These are phyloP conservation scores for Limnanthes douglasii DNA, from an alignment of 345 rosid species.

Conservation along the genomic window DNA sequence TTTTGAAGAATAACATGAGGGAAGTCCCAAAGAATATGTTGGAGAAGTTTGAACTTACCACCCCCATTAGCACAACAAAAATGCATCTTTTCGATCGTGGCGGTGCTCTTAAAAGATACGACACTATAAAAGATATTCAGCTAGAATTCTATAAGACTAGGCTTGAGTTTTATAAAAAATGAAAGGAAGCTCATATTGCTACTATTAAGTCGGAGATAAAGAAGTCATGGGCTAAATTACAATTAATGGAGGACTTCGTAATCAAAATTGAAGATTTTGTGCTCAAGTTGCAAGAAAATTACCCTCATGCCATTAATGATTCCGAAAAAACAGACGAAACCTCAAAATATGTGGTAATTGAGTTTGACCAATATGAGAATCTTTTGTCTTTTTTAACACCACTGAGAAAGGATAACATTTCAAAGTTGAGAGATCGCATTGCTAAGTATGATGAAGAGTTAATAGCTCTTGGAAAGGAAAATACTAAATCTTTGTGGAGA, in stretches of 20 bases:
- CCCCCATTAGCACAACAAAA: slow-evolving; percentile 59
- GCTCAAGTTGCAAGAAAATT: slow-evolving; percentile 51
- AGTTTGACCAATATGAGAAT: slow-evolving; percentile 74
- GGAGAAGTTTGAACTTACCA: slow-evolving; percentile 64
- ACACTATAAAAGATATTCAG: slow-evolving; percentile 70
- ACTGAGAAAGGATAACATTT: slow-evolving; percentile 70
- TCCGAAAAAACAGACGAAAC: slow-evolving; percentile 30
- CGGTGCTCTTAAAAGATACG: slow-evolving; percentile 71
- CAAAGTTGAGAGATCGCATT: slow-evolving; percentile 37
- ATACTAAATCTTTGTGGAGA: slow-evolving; percentile 55
- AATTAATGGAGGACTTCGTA: slow-evolving; percentile 82
- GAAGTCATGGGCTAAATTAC: slow-evolving; percentile 71
- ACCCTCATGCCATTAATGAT: slow-evolving; percentile 50
- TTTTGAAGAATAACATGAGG: slow-evolving; percentile 48
- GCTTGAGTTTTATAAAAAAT: slow-evolving; percentile 47
- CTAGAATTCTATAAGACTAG: slow-evolving; percentile 71
- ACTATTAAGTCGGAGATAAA: slow-evolving; percentile 50
- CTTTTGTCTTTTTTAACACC: slow-evolving; percentile 58
- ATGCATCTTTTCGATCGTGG: slow-evolving; percentile 83
- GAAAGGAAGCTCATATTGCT: slow-evolving; percentile 46
- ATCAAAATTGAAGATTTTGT: slow-evolving; percentile 63
- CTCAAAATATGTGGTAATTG: slow-evolving; percentile 21
- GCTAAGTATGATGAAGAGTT: slow-evolving; percentile 43
- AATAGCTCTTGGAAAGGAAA: slow-evolving; percentile 32
- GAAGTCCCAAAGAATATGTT: slow-evolving; percentile 59